Percentiles rank a stretch among this genome's conserved stretches.
These are phyloP conservation scores for Cyclostephanos tholiformis DNA, from an alignment of 108 stramenopile genomes.

Conservation along the genomic window DNA sequence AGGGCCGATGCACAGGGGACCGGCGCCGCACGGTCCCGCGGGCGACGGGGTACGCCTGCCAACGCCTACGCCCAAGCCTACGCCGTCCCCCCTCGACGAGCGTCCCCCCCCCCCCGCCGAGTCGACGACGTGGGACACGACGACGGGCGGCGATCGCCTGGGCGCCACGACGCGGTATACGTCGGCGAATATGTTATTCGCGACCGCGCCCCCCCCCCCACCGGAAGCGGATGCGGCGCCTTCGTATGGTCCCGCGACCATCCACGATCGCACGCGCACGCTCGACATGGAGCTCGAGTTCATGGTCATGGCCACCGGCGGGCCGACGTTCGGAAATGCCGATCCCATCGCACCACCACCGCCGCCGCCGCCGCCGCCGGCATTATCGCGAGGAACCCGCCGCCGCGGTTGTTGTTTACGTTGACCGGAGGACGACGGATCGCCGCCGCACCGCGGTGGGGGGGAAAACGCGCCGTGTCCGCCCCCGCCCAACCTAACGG, in stretches of 20 bases:
- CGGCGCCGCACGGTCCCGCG: slow-evolving; percentile 22
- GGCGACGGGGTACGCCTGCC: neutral
- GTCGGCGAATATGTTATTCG: slow-evolving; percentile 22
- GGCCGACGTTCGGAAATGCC: neutral
- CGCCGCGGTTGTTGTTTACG: no score
- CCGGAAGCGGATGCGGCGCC: slow-evolving; percentile 19
- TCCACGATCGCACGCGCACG: neutral
- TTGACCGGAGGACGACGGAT: no score
- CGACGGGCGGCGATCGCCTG: neutral
- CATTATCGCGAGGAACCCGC: no score
- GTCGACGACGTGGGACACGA: no score
- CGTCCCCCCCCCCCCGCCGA: no score
- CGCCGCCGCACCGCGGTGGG: no score
- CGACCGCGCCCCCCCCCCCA: slow-evolving; percentile 10
- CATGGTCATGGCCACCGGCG: slow-evolving; percentile 43
- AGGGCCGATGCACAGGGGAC: neutral
- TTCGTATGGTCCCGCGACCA: neutral
- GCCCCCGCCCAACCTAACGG: slow-evolving; percentile 53
- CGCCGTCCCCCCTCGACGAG: no score
- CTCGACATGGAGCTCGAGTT: slow-evolving; percentile 27
- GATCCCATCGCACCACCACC: no score
- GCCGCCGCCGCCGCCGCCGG: no score
- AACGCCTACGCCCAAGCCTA: no score
- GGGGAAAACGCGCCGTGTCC: slow-evolving; percentile 19
- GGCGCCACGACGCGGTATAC: slow-evolving; percentile 30